Evolutionary conservation across 192 early-diverging fungal genomes (phyloP).

Genomic region (Backusella macrospora): DNA sequence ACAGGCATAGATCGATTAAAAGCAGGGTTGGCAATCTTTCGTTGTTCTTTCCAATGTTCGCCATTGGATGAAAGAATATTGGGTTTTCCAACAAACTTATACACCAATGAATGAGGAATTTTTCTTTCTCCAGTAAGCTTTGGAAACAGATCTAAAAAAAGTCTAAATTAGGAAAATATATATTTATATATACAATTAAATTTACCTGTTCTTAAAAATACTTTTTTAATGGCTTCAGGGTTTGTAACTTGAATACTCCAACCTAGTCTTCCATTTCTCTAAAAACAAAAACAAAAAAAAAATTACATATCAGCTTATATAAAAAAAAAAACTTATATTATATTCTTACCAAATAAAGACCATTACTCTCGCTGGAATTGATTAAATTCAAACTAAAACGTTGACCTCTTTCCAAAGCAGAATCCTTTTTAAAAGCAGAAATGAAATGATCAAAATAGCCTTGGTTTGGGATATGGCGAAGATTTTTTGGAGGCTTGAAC

Average conservation of each 20-base stretch:
- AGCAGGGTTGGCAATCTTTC: constrained; percentile 27
- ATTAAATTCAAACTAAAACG: background rate
- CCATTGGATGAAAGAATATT: background rate
- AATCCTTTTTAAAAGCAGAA: background rate
- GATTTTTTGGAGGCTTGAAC: background rate
- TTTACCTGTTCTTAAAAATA: background rate
- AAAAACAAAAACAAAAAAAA: background rate
- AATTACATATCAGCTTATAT: too few species aligned
- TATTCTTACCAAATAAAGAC: background rate
- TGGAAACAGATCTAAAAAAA: background rate
- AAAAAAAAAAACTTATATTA: background rate
- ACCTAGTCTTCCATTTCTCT: background rate
- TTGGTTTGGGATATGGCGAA: background rate
- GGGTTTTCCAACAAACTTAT: background rate
- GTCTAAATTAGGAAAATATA: background rate
- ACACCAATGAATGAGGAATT: background rate
- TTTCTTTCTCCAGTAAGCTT: background rate
- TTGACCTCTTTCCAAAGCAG: background rate
- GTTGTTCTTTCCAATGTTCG: constrained; percentile 21
- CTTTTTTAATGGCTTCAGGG: constrained; percentile 3
- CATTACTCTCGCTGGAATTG: background rate
- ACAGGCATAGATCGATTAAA: constrained; percentile 28
- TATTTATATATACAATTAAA: background rate
- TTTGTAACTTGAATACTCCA: background rate
- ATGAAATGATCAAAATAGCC: background rate